Percentiles rank a stretch among this genome's conserved stretches.
phyloP scores from a whole-genome alignment of 352 stramenopile species.

The Globisporangium emineosum region DNA sequence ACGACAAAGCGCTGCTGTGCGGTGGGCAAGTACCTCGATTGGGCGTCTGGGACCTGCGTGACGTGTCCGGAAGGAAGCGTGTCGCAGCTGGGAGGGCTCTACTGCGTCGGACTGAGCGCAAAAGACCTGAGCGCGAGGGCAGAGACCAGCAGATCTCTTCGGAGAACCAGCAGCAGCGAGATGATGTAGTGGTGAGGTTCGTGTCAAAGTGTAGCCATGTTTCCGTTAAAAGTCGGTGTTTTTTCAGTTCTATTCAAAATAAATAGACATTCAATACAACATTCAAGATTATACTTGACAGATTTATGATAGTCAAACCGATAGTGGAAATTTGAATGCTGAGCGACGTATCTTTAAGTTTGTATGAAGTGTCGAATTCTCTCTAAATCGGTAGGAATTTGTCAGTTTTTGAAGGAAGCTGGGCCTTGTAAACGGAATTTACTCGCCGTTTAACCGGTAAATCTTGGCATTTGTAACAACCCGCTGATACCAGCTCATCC shows the following conservation, averaged over 20 bases:
- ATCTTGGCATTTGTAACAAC: too few relatives aligned
- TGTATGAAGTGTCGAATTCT: too few relatives aligned
- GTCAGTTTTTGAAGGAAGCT: too few relatives aligned
- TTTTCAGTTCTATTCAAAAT: too few relatives aligned
- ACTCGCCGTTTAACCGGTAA: too few relatives aligned
- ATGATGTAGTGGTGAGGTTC: background rate
- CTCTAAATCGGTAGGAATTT: too few relatives aligned
- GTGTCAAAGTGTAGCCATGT: background rate
- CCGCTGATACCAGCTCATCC: too few relatives aligned
- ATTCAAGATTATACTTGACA: too few relatives aligned
- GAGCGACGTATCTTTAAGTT: too few relatives aligned
- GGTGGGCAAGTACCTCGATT: constrained; percentile 3
- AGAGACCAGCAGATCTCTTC: background rate
- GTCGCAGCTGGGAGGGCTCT: constrained; percentile 3
- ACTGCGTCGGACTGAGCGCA: background rate
- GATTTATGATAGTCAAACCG: background rate
- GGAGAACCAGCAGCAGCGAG: background rate
- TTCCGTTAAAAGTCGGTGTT: too few relatives aligned
- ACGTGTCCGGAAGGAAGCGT: background rate
- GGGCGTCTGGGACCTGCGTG: background rate
- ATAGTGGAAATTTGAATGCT: background rate
- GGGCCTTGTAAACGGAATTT: too few relatives aligned
- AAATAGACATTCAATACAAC: too few relatives aligned
- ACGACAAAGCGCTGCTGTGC: constrained; percentile 2
- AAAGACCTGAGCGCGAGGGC: background rate